Evolutionary conservation across 345 rosid genomes (phyloP).

Genomic region (Rubroshorea leprosula): DNA sequence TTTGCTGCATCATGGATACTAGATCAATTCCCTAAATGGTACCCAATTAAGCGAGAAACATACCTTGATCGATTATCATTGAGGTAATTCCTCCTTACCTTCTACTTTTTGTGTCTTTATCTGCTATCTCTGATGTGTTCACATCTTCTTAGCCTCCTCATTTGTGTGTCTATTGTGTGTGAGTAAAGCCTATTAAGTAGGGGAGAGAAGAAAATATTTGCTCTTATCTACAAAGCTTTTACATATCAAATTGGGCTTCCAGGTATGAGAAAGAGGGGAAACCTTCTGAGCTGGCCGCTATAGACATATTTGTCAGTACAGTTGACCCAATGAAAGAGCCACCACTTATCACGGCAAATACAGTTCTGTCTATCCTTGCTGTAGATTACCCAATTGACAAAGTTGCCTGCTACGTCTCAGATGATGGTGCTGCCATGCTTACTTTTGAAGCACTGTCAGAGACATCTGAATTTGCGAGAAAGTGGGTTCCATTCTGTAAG

Average conservation of each 20-base stretch:
- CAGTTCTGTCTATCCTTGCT: constrained; percentile 83
- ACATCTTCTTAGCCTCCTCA: too few relatives aligned
- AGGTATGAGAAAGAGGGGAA: constrained; percentile 84
- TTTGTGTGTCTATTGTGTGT: too few relatives aligned
- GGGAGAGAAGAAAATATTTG: too few relatives aligned
- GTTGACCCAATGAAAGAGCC: constrained; percentile 95
- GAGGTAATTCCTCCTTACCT: constrained; percentile 26
- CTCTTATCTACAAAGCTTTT: too few relatives aligned
- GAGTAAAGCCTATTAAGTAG: too few relatives aligned
- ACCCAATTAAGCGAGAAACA: constrained; percentile 73
- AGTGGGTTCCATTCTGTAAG: constrained; percentile 95
- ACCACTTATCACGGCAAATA: constrained; percentile 90
- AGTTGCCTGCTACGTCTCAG: constrained; percentile 91
- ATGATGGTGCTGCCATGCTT: constrained; percentile 97
- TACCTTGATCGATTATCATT: constrained; percentile 76
- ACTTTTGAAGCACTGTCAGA: constrained; percentile 92
- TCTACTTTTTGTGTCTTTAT: background rate
- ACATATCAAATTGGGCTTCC: too few relatives aligned
- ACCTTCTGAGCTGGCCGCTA: constrained; percentile 56
- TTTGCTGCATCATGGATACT: constrained; percentile 93
- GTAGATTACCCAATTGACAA: constrained; percentile 84
- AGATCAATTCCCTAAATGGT: constrained; percentile 92
- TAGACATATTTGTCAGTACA: constrained; percentile 82
- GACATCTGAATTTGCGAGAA: constrained; percentile 83
- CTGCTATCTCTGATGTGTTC: too few relatives aligned